phyloP scores from a whole-genome alignment of 257 asterid genomes.

The Lithospermum erythrorhizon region DNA sequence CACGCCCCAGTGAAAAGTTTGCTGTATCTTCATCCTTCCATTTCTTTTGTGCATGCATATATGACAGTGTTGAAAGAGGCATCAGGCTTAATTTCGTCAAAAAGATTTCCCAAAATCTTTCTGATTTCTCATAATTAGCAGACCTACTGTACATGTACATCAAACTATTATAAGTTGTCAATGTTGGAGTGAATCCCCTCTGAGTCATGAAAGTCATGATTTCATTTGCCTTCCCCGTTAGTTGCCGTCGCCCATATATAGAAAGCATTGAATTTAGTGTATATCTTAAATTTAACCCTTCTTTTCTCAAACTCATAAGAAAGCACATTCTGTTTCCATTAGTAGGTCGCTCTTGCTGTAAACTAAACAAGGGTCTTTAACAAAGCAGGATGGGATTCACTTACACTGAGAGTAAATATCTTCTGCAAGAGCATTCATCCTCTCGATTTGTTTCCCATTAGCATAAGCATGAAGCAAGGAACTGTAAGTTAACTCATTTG shows the following conservation, averaged over 20 bases:
- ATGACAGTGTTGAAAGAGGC: slow-evolving; percentile 75
- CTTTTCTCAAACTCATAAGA: slow-evolving; percentile 40
- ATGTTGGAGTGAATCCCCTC: slow-evolving; percentile 56
- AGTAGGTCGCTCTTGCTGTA: slow-evolving; percentile 42
- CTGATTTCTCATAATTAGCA: slow-evolving; percentile 49
- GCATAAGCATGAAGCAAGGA: slow-evolving; percentile 91
- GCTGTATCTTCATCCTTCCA: slow-evolving; percentile 71
- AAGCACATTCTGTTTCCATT: slow-evolving; percentile 71
- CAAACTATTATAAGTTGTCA: slow-evolving; percentile 76
- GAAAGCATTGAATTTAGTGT: slow-evolving; percentile 80
- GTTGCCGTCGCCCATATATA: slow-evolving; percentile 75
- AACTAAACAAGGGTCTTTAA: slow-evolving; percentile 62
- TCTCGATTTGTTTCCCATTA: slow-evolving; percentile 67
- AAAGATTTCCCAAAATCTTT: slow-evolving; percentile 51
- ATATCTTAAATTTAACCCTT: slow-evolving; percentile 57
- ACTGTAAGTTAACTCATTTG: slow-evolving; percentile 68
- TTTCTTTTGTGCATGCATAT: slow-evolving; percentile 77
- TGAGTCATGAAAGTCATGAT: slow-evolving; percentile 46
- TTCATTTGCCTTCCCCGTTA: slow-evolving; percentile 53
- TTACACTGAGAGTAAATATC: slow-evolving; percentile 46
- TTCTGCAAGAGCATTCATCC: slow-evolving; percentile 46
- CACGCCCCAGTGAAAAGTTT: slow-evolving; percentile 57
- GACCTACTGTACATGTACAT: slow-evolving; percentile 87
- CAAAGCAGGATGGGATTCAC: slow-evolving; percentile 45
- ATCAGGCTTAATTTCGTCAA: slow-evolving; percentile 61